These are phyloP conservation scores for Nigrograna mackinnonii DNA, from an alignment of 2,329 filamentous ascomycete species.

Conservation along the genomic window DNA sequence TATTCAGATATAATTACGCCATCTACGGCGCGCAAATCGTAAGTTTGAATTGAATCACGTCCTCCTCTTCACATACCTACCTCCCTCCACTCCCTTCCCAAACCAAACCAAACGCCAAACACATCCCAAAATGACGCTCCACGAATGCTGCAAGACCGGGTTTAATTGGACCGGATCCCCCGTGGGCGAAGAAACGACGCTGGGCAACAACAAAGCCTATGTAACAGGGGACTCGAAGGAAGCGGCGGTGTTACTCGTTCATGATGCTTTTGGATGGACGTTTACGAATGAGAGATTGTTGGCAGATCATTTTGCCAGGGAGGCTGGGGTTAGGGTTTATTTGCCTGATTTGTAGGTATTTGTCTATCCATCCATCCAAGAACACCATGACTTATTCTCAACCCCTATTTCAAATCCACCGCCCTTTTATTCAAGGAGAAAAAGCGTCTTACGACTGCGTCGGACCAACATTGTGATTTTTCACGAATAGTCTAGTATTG, in stretches of 20 bases:
- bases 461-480: no score
- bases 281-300: constrained; percentile 50
- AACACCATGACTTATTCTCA: background rate
- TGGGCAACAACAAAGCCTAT: constrained; percentile 45
- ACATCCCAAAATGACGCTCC: constrained; percentile 34
- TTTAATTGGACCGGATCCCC: constrained; percentile 44
- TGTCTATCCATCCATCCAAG: background rate
- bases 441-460: no score
- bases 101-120: no score
- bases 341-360: constrained; percentile 47
- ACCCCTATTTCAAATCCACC: background rate
- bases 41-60: no score
- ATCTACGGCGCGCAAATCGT: no score
- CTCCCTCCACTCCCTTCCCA: no score
- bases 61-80: no score
- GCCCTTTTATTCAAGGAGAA: background rate
- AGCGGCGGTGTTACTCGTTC: constrained; percentile 50
- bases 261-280: constrained; percentile 53
- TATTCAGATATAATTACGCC: no score
- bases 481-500: no score
- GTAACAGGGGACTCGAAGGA: constrained; percentile 49
- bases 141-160: constrained; percentile 40
- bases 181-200: constrained; percentile 39
- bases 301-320: constrained; percentile 52
- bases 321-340: constrained; percentile 49